Base-by-base conservation (phyloP, 2,329 filamentous ascomycete genomes). In the Xylaria polymorpha region DNA sequence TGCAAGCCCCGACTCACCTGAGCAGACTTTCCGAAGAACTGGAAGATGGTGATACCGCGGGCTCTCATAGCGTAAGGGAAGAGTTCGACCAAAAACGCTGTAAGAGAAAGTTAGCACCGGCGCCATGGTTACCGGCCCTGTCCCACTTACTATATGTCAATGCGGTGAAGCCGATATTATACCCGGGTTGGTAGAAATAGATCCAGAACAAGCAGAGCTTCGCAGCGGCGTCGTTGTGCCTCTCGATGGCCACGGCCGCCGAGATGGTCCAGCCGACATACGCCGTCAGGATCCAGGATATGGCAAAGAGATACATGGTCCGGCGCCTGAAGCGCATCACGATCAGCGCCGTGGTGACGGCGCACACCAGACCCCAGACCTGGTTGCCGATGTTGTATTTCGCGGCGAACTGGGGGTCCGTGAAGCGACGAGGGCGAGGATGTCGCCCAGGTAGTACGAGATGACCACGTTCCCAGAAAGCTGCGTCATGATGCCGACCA, bases 151-250 rank as follows among this genome's bases (percentile, higher is more conserved):
- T 88, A 75, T 88, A 89, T 6, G 87, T 87, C 25, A 90, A 80
- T 29, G 87, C 85, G 73, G 89, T 89, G 78, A 89, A 88, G 18
- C 86, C 87, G 58, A 89, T 83, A 72, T 89, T 89, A 75, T 89
- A 90, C 69, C 79, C 81, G 1, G 86, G 85, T 8, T 83, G 83
- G 76, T 87, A 88, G 20, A 81, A 79, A 69, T 87, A 88, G 73
- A 86, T 87, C 77, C 87, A 89, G 75, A 88, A 83, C 39, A 91
- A 79, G 43, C 78, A 80, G 1, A 83, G 78, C 29, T 80, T 78
- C 39, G 77, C 80, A 9, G 82, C 80, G 15, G 71, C 76, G 68
- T 72, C 66, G 29, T 72, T 75, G 10, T 73, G 71, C 9, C 70
- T 71, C 29, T 78, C 63, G n/a, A 77, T 67, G 4, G 80, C 76